A percentile compares a stretch with the other conserved stretches of the same genome.
Conservation (phyloP, 495 filamentous ascomycete genomes). For the Aspergillus olivimuriae region DNA sequence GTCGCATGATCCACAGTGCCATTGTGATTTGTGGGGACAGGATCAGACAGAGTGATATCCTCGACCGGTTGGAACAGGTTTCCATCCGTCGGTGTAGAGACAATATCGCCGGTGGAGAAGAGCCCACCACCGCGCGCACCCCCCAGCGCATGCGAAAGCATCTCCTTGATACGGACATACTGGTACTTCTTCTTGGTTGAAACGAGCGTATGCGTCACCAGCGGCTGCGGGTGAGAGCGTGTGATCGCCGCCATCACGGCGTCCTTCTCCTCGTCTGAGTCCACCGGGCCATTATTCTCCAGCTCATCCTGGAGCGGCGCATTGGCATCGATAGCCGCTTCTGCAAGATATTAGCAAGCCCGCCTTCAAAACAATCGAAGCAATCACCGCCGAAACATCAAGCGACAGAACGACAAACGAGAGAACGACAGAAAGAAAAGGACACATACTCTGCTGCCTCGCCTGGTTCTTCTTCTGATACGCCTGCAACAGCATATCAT, state of each 20-base stretch:
- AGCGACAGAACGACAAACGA: conserved; percentile 3
- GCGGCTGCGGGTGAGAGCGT: conserved; percentile 66
- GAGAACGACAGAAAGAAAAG: conserved; percentile 1
- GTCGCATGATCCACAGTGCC: conserved; percentile 9
- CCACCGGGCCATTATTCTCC: conserved; percentile 69
- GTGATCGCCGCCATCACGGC: conserved; percentile 78
- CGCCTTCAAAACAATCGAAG: too few species aligned
- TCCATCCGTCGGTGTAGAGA: conserved; percentile 18
- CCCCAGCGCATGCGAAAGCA: conserved; percentile 69
- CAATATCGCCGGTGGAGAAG: conserved; percentile 35
- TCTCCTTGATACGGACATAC: conserved; percentile 80
- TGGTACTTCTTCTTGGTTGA: conserved; percentile 70
- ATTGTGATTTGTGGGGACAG: conserved; percentile 11
- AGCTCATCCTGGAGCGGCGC: conserved; percentile 82
- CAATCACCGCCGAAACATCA: too few species aligned
- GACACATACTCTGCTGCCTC: conserved; percentile 79
- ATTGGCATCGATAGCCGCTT: conserved; percentile 89
- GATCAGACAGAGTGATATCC: conserved; percentile 17
- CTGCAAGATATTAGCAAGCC: conserved; percentile 32
- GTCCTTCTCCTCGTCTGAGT: conserved; percentile 89
- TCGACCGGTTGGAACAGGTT: conserved; percentile 30
- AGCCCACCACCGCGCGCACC: conserved; percentile 39
- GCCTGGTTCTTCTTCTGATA: conserved; percentile 99
- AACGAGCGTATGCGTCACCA: conserved; percentile 59
- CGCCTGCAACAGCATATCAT: conserved; percentile 85